Percentiles rank a stretch among this genome's conserved stretches.
Evolutionary conservation across 179 eudicot genomes (phyloP).

Genomic region (Drosera spatulata): DNA sequence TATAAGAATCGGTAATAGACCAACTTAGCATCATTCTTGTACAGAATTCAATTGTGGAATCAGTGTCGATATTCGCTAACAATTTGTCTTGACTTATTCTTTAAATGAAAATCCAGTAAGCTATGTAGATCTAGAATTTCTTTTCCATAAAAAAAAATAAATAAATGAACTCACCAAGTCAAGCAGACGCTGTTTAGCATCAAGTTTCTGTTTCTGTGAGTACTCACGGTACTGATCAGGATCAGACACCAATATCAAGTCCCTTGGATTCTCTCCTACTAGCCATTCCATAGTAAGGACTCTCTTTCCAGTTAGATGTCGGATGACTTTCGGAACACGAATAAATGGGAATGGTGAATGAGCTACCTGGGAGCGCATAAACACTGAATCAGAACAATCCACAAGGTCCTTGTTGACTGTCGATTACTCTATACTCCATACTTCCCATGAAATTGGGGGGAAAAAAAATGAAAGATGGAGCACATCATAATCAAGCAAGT

Average conservation of each 20-base stretch:
- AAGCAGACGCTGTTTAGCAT: slow-evolving; percentile 70
- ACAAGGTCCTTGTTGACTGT: not conserved
- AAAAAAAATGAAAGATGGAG: too few relatives aligned
- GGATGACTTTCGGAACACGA: slow-evolving; percentile 66
- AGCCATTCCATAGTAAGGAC: slow-evolving; percentile 98
- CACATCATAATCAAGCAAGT: too few relatives aligned
- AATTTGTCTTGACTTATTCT: too few relatives aligned
- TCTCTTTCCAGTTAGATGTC: slow-evolving; percentile 54
- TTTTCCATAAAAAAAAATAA: not conserved
- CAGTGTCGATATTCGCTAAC: too few relatives aligned
- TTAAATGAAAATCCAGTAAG: not conserved
- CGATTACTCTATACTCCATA: too few relatives aligned
- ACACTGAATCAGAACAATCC: slow-evolving; percentile 6
- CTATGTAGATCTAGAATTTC: not conserved
- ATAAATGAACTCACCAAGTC: slow-evolving; percentile 43
- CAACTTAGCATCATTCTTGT: too few relatives aligned
- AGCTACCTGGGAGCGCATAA: slow-evolving; percentile 52
- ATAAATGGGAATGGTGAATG: slow-evolving; percentile 76
- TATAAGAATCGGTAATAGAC: too few relatives aligned
- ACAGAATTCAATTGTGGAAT: too few relatives aligned
- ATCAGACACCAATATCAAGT: slow-evolving; percentile 44
- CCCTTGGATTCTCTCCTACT: slow-evolving; percentile 82
- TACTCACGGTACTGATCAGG: slow-evolving; percentile 20
- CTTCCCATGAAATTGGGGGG: too few relatives aligned
- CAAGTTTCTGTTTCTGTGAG: slow-evolving; percentile 35